These are phyloP conservation scores for Euphrasia confusa DNA, from an alignment of 257 asterid species.

Conservation along the genomic window DNA sequence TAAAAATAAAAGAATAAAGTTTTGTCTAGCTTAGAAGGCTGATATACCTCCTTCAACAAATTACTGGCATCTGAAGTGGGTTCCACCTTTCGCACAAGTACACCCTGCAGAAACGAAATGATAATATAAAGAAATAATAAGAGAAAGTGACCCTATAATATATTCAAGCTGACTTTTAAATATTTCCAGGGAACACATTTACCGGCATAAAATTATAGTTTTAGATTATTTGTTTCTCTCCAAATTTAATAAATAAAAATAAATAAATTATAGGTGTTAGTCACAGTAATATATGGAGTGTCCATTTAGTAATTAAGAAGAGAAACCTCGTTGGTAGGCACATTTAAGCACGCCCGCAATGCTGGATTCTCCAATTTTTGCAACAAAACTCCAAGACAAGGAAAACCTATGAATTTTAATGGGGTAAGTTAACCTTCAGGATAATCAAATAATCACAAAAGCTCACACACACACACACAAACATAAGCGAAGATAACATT, in stretches of 20 bases:
- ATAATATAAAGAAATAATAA: constrained; percentile 17
- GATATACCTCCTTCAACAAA: constrained; percentile 65
- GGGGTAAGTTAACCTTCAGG: neutral
- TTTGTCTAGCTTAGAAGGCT: neutral
- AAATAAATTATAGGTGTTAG: constrained; percentile 7
- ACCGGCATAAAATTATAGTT: neutral
- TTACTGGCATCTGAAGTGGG: constrained; percentile 70
- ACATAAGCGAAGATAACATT: constrained; percentile 9
- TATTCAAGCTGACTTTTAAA: constrained; percentile 9
- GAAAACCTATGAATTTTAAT: constrained; percentile 63
- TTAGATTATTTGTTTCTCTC: constrained; percentile 3
- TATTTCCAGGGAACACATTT: neutral
- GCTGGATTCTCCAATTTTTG: constrained; percentile 99
- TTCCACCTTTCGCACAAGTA: constrained; percentile 73
- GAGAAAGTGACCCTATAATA: neutral
- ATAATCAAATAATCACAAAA: constrained; percentile 11
- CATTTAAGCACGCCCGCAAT: constrained; percentile 77
- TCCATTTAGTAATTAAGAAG: constrained; percentile 20
- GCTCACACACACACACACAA: constrained; percentile 4
- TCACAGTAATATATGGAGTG: constrained; percentile 15
- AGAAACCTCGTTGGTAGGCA: constrained; percentile 78
- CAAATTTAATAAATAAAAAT: neutral
- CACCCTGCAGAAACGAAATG: constrained; percentile 52
- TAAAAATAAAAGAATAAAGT: neutral
- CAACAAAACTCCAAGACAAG: constrained; percentile 83